phyloP scores from a whole-genome alignment of 2,329 filamentous ascomycete genomes.

The Metarhizium guizhouense region DNA sequence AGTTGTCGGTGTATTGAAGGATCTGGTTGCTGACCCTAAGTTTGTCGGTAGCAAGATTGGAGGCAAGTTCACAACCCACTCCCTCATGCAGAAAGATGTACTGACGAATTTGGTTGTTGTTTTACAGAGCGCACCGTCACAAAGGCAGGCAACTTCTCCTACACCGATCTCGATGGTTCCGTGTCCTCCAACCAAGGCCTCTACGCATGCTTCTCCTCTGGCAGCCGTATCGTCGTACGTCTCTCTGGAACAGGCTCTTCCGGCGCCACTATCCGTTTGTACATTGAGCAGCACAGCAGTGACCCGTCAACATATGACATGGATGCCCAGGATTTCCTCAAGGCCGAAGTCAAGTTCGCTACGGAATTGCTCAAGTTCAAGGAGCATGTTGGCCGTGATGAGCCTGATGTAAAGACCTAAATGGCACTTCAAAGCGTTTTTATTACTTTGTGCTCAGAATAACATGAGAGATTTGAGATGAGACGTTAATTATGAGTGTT shows the following conservation, averaged over 20 bases:
- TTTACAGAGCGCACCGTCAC: conserved; percentile 62
- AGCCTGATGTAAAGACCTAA: conserved; percentile 93
- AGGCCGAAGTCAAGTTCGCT: conserved; percentile 79
- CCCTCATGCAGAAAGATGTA: not conserved
- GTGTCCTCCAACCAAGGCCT: conserved; percentile 94
- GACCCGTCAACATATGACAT: conserved; percentile 69
- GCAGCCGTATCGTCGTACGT: conserved; percentile 89
- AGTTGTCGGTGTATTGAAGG: conserved; percentile 72
- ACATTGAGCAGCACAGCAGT: conserved; percentile 90
- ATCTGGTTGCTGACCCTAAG: conserved; percentile 61
- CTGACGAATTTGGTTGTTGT: conserved; percentile 4
- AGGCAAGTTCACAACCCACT: conserved; percentile 34
- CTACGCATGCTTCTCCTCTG: conserved; percentile 88
- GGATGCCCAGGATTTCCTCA: conserved; percentile 89
- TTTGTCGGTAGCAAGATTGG: conserved; percentile 79
- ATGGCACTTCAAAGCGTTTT: not conserved
- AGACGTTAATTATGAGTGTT: not conserved
- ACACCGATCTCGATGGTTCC: conserved; percentile 96
- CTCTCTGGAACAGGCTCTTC: conserved; percentile 92
- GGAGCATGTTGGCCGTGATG: conserved; percentile 83
- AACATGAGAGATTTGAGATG: not conserved
- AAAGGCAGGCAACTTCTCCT: conserved; percentile 92
- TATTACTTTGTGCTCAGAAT: not conserved
- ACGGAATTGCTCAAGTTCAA: conserved; percentile 84
- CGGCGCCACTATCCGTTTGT: conserved; percentile 91